phyloP scores from a whole-genome alignment of 495 filamentous ascomycete genomes.

The Glutinoglossum americanum region DNA sequence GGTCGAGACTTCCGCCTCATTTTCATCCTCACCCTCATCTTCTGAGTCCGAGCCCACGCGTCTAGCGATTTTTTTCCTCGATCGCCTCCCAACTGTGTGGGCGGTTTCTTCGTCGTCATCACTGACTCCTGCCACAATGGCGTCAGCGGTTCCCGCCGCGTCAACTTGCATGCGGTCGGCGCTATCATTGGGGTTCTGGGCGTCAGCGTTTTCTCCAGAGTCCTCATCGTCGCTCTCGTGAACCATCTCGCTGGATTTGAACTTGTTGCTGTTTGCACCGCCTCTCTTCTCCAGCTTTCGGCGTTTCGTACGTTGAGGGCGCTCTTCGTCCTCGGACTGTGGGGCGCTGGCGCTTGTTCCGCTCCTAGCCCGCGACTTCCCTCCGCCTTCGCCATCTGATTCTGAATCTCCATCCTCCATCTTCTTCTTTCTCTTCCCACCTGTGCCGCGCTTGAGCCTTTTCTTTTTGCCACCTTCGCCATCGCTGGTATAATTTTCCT shows the following conservation, averaged over 20 bases:
- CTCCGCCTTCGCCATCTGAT: slow-evolving; percentile 18
- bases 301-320: slow-evolving; percentile 30
- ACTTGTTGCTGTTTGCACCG: slow-evolving; percentile 29
- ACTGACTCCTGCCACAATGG: background rate
- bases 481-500: slow-evolving; percentile 54
- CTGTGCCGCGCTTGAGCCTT: slow-evolving; percentile 31
- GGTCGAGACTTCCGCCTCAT: background rate
- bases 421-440: slow-evolving; percentile 33
- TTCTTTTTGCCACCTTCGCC: slow-evolving; percentile 56
- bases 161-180: background rate
- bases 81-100: background rate
- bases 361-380: slow-evolving; percentile 12
- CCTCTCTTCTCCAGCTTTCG: slow-evolving; percentile 32
- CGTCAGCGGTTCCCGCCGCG: background rate
- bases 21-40: slow-evolving; percentile 3
- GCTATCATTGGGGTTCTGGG: background rate
- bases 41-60: slow-evolving; percentile 1
- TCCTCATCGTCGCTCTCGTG: slow-evolving; percentile 49
- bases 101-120: slow-evolving; percentile 2
- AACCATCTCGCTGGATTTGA: slow-evolving; percentile 61
- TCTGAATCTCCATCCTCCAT: slow-evolving; percentile 34
- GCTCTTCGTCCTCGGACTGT: slow-evolving; percentile 23
- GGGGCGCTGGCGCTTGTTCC: slow-evolving; percentile 13
- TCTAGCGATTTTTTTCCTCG: slow-evolving; percentile 3
- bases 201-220: slow-evolving; percentile 16